Evolutionary conservation across 805 yeast genomes (phyloP).

Genomic region (Starmerella ratchasimensis): DNA sequence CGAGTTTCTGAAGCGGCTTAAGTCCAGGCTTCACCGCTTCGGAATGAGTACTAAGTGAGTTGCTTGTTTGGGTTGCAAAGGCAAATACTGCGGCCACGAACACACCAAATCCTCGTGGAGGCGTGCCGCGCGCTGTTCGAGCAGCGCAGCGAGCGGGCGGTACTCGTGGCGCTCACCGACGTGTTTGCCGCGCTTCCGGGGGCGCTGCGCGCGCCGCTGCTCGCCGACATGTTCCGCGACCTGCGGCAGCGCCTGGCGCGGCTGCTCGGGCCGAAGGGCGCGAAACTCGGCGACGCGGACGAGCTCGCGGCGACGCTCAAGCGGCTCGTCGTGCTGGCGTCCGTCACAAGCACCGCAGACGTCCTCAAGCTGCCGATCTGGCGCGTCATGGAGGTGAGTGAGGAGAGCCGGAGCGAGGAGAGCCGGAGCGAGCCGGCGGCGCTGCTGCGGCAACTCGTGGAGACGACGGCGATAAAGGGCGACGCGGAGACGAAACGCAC

Average conservation of each 20-base stretch:
- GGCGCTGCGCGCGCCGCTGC: not conserved
- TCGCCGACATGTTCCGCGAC: slow-evolving; percentile 10
- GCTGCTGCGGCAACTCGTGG: slow-evolving; percentile 3
- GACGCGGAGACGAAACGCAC: slow-evolving; percentile 1
- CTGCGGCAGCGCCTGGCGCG: slow-evolving; percentile 11
- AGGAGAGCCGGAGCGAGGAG: not conserved
- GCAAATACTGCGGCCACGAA: too few relatives aligned
- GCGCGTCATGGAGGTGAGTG: not conserved
- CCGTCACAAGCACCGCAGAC: slow-evolving; percentile 6
- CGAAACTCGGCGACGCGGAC: too few relatives aligned
- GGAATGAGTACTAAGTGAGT: too few relatives aligned
- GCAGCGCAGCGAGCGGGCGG: slow-evolving; percentile 1
- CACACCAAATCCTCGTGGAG: too few relatives aligned
- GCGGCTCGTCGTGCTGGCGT: slow-evolving; percentile 6
- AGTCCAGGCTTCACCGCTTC: not conserved
- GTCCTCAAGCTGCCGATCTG: slow-evolving; percentile 12
- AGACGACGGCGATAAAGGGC: slow-evolving; percentile 12
- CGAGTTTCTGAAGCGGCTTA: not conserved
- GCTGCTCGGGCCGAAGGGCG: slow-evolving; percentile 13
- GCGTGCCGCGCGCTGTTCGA: slow-evolving; percentile 4
- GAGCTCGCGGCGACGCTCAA: not conserved
- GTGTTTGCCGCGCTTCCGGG: slow-evolving; percentile 6
- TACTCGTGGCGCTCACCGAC: slow-evolving; percentile 1
- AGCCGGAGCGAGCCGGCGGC: too few relatives aligned
- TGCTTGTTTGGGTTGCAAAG: too few relatives aligned